phyloP scores from a whole-genome alignment of 2,329 filamentous ascomycete species.

The Rutstroemia sp. region DNA sequence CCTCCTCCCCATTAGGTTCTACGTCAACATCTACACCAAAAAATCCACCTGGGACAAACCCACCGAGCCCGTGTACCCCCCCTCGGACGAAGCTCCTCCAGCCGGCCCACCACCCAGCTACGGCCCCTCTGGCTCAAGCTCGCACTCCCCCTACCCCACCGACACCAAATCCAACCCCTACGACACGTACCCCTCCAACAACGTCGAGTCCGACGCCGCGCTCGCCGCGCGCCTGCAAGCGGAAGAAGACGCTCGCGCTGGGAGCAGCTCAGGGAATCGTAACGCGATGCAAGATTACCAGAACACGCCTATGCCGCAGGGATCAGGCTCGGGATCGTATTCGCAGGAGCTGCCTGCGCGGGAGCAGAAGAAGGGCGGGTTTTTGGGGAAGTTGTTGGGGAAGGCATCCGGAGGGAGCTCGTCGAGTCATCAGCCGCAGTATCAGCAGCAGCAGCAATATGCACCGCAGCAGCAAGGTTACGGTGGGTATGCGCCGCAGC shows the following conservation, averaged over 20 bases:
- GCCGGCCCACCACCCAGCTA: slow-evolving; percentile 62
- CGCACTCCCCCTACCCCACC: neutral
- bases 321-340: neutral
- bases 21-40: slow-evolving; percentile 82
- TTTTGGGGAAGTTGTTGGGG: slow-evolving; percentile 46
- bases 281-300: slow-evolving; percentile 21
- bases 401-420: slow-evolving; percentile 14
- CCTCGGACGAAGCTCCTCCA: slow-evolving; percentile 41
- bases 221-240: slow-evolving; percentile 73
- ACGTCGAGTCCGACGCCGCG: slow-evolving; percentile 58
- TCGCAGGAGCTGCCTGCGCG: slow-evolving; percentile 37
- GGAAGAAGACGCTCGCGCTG: slow-evolving; percentile 65
- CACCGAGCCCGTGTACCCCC: slow-evolving; percentile 57
- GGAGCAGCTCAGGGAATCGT: slow-evolving; percentile 3
- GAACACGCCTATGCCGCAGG: slow-evolving; percentile 25
- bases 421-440: slow-evolving; percentile 26
- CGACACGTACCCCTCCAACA: slow-evolving; percentile 26
- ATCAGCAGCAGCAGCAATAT: slow-evolving; percentile 17
- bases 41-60: slow-evolving; percentile 87
- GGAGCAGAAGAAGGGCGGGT: slow-evolving; percentile 34
- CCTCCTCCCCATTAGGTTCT: slow-evolving; percentile 58
- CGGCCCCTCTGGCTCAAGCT: neutral
- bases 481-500: slow-evolving; percentile 12
- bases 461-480: slow-evolving; percentile 7
- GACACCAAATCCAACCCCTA: slow-evolving; percentile 69